phyloP scores from a whole-genome alignment of 495 filamentous ascomycete species.

The Darksidea phi region DNA sequence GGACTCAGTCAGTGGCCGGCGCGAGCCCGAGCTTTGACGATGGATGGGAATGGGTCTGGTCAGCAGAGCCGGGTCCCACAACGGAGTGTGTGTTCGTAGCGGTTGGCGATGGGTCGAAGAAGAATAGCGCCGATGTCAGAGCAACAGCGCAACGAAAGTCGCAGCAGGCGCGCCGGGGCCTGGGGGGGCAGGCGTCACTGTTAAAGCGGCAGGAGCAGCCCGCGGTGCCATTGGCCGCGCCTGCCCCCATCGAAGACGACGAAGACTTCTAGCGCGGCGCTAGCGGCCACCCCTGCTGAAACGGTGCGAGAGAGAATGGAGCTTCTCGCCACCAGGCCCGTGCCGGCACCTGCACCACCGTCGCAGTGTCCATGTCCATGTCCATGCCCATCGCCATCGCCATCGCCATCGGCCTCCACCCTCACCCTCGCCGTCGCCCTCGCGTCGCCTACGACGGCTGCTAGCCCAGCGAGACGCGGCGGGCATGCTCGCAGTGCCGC shows the following conservation, averaged over 20 bases:
- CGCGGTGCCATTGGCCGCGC: neutral
- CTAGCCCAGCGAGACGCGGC: no score
- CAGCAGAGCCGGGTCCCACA: slow-evolving; percentile 23
- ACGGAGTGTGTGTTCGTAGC: slow-evolving; percentile 11
- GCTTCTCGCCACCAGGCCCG: no score
- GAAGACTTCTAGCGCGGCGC: neutral
- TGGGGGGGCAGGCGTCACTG: neutral
- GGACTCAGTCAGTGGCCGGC: slow-evolving; percentile 7
- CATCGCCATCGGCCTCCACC: neutral
- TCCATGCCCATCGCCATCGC: no score
- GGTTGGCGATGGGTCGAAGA: slow-evolving; percentile 14
- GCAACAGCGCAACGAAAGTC: slow-evolving; percentile 6
- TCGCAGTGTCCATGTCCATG: no score
- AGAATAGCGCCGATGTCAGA: slow-evolving; percentile 14
- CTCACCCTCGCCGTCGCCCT: neutral
- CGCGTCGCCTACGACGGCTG: no score
- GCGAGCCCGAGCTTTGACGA: slow-evolving; percentile 3
- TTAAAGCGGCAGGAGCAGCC: neutral
- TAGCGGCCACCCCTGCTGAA: neutral
- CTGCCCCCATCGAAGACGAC: neutral
- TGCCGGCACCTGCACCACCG: neutral
- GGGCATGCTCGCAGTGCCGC: no score
- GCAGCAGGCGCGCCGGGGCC: neutral
- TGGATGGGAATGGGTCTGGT: slow-evolving; percentile 5
- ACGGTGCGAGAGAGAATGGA: neutral